A percentile compares a stretch with the other conserved stretches of the same genome.
Evolutionary conservation across 148 eudicot species (phyloP).

Genomic region (Camellia lanceoleosa): DNA sequence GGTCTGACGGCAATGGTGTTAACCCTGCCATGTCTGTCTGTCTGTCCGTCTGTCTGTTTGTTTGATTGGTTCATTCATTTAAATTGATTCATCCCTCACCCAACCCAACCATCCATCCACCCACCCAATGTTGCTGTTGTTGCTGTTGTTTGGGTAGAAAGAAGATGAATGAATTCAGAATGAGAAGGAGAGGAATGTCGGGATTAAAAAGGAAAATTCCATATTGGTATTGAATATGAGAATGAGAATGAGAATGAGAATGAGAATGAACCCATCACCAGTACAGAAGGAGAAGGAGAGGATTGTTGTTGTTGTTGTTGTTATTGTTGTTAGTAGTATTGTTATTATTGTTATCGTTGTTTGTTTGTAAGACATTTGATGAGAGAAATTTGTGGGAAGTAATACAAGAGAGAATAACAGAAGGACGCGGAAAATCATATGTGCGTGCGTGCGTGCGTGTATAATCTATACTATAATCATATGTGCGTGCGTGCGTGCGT

Average conservation of each 20-base stretch:
- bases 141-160: not conserved
- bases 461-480: too few species aligned
- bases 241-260: not conserved
- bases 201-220: not conserved
- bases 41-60: not conserved
- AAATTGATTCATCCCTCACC: not conserved
- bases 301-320: not conserved
- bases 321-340: conserved; percentile 8
- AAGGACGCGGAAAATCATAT: conserved; percentile 1
- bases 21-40: not conserved
- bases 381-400: conserved; percentile 17
- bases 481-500: too few species aligned
- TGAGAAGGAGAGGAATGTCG: conserved; percentile 4
- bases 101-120: too few species aligned
- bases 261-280: not conserved
- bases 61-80: not conserved
- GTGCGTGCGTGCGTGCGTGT: not conserved
- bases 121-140: too few species aligned
- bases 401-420: not conserved
- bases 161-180: not conserved
- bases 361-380: conserved; percentile 13
- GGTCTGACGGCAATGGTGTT: not conserved
- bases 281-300: not conserved
- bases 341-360: not conserved
- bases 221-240: not conserved